These are phyloP conservation scores for Schwanniomyces polymorphus DNA, from an alignment of 805 yeast genomes.

Conservation along the genomic window DNA sequence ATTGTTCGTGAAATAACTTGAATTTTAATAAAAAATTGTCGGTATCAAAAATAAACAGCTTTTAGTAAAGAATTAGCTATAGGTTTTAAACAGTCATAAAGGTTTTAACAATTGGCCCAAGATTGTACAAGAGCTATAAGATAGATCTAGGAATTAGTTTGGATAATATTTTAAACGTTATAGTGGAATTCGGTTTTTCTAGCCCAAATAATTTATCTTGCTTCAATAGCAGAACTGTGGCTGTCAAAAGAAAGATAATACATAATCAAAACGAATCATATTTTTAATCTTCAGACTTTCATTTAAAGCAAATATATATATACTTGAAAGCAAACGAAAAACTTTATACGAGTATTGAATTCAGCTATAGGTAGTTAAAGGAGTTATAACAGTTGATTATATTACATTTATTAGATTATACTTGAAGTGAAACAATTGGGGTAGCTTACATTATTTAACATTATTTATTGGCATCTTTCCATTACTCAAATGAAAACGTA, in stretches of 20 bases:
- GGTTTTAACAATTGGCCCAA: too few relatives aligned
- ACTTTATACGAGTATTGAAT: too few relatives aligned
- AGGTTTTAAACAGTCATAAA: too few relatives aligned
- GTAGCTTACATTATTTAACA: not conserved
- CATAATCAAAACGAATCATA: not conserved
- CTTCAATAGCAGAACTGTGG: not conserved
- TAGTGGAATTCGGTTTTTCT: not conserved
- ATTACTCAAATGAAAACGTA: not conserved
- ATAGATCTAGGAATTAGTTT: not conserved
- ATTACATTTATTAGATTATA: not conserved
- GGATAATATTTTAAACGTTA: not conserved
- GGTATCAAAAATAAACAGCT: too few relatives aligned
- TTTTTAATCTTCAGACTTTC: not conserved
- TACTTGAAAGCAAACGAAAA: not conserved
- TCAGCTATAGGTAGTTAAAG: too few relatives aligned
- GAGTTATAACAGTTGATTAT: not conserved
- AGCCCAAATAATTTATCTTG: not conserved
- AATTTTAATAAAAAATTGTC: not conserved
- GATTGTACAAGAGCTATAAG: not conserved
- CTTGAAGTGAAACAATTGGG: not conserved
- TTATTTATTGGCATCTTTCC: not conserved
- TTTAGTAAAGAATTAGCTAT: too few relatives aligned
- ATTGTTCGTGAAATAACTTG: not conserved
- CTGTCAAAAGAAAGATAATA: not conserved
- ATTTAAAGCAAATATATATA: not conserved